Evolutionary conservation across 352 stramenopile genomes (phyloP), one percentile per base, ranked within the genome.

Genomic region (Blastocystis hominis): DNA sequence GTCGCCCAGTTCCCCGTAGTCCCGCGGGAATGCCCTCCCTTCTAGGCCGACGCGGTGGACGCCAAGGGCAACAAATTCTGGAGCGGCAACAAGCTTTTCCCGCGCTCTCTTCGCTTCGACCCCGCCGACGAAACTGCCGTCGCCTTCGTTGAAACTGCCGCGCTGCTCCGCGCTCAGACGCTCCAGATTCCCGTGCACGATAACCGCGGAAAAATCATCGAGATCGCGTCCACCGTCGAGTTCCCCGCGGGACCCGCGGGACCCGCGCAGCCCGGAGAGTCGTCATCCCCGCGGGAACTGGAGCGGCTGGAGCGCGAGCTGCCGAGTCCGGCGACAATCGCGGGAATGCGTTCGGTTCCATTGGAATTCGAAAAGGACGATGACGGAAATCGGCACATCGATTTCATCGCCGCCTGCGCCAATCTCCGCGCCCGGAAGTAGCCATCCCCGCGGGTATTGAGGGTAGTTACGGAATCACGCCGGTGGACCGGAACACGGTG

Each of bases 381-480:
- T 86, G 95, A 98, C 90, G 90, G 95, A 88, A 98, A 93, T 88
- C 92, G 92, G 77, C 91, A 98, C 92, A 97, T 98, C 69, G 95
- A 97, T 86, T 98, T 98, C 88, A 92, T 98, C 79, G 96, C 96
- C 75, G 92, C 93, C n/a, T 92, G 93, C 40, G 94, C 94, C n/a
- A 98, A 98, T 90, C 89, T 98, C 89, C 93, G 93, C 81, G 93
- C 93, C 54, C 36, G 89, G 34, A 81, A 79, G 36, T 89, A 75
- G 38, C 53, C 20, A 3, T 63, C 50, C 15, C 36, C 47, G 24
- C 6, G 42, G 20, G 36, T 15, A 53, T 46, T 87, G 24, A 96
- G 95, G 93, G 96, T 30, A 98, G 97, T 89, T 99, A 99, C 91
- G 94, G 93, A 61, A 99, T 99, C 79, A 94, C 93, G 17, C 97